Percentiles rank a stretch among this genome's conserved stretches.
Evolutionary conservation across 805 yeast species (phyloP).

Genomic region (Torulaspora delbrueckii): DNA sequence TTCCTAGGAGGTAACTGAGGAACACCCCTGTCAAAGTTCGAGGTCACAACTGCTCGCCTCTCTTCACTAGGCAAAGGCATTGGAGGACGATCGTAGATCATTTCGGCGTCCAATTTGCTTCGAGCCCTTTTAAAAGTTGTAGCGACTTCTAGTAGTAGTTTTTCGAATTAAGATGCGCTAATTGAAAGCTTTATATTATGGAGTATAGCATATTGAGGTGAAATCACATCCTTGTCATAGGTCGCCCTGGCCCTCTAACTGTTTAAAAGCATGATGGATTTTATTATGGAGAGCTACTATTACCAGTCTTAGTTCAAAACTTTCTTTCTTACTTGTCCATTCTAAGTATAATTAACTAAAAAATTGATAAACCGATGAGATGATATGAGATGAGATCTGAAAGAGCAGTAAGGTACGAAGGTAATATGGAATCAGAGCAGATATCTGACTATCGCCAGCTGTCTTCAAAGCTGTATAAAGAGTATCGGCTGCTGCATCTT

Average conservation of each 20-base stretch:
- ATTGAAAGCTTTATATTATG: background rate
- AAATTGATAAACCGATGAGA: background rate
- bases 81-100: slow-evolving; percentile 24
- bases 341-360: background rate
- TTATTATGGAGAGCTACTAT: background rate
- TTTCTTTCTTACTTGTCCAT: background rate
- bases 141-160: background rate
- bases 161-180: background rate
- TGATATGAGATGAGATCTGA: background rate
- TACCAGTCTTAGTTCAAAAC: background rate
- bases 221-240: no score
- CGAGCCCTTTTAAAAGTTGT: no score
- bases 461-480: slow-evolving; percentile 37
- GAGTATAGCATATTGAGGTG: background rate
- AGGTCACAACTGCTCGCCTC: no score
- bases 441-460: background rate
- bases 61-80: slow-evolving; percentile 27
- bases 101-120: background rate
- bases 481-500: slow-evolving; percentile 55
- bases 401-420: background rate
- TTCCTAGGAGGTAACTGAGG: slow-evolving; percentile 5
- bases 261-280: no score
- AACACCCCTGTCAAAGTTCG: background rate
- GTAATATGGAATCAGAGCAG: background rate
- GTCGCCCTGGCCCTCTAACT: no score